Evolutionary conservation across 306 rosid species (phyloP).

Genomic region (Mucuna pruriens): DNA sequence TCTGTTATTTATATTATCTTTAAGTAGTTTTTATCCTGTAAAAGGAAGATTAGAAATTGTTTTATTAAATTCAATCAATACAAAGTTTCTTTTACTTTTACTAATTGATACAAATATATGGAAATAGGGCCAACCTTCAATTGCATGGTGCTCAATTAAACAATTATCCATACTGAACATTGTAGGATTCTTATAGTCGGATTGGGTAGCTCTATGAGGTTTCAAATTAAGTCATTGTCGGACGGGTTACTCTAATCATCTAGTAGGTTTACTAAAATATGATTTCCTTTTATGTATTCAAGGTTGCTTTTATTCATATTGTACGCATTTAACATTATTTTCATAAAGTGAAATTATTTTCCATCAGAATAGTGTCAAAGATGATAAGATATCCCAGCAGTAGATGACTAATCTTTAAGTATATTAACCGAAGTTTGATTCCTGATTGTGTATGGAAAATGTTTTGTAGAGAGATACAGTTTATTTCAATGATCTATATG

Average conservation of each 20-base stretch:
- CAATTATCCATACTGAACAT: not conserved
- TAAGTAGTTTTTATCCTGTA: too few relatives aligned
- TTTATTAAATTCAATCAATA: too few relatives aligned
- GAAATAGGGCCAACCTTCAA: slow-evolving; percentile 14
- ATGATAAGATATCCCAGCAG: not conserved
- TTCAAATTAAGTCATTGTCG: not conserved
- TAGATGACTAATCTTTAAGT: not conserved
- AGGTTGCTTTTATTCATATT: not conserved
- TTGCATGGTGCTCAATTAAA: not conserved
- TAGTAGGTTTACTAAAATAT: not conserved
- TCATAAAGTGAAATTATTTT: not conserved
- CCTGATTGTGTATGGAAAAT: not conserved
- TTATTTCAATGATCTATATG: not conserved
- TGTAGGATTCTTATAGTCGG: not conserved
- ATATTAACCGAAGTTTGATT: not conserved
- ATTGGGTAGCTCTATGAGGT: not conserved
- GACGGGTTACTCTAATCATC: not conserved
- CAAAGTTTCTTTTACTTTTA: too few relatives aligned
- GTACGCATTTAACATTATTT: not conserved
- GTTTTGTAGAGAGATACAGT: not conserved
- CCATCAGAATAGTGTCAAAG: not conserved
- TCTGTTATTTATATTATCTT: too few relatives aligned
- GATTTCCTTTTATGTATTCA: not conserved
- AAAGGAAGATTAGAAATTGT: too few relatives aligned
- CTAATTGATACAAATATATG: not conserved